These are phyloP conservation scores for Thraustochytrium striatum DNA, from an alignment of 352 stramenopile genomes.

Conservation along the genomic window DNA sequence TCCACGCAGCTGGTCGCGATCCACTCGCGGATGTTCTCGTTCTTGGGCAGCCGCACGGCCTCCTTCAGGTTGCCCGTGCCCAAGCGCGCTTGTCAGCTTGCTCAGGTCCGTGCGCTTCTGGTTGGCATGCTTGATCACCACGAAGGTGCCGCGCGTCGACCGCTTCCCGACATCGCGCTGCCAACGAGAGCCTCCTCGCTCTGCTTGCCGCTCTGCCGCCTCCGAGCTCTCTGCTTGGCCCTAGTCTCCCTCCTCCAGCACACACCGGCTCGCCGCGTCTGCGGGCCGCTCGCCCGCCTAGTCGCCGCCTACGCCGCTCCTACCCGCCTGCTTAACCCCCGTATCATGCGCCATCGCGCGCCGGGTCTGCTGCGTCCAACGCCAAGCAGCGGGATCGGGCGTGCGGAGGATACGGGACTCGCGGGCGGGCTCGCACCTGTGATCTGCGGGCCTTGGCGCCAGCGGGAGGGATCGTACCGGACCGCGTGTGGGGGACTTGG, in stretches of 20 bases:
- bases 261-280: neutral
- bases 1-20: conserved; percentile 86
- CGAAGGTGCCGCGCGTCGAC: conserved; percentile 1
- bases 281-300: too few species aligned
- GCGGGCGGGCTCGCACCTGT: neutral
- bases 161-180: neutral
- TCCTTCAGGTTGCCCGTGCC: conserved; percentile 18
- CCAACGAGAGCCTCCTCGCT: too few species aligned
- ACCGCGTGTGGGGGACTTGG: too few species aligned
- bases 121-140: conserved; percentile 43
- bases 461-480: neutral
- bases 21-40: conserved; percentile 82
- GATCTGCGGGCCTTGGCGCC: neutral
- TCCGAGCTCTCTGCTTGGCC: neutral
- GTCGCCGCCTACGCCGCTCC: neutral
- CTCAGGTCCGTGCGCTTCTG: conserved; percentile 37
- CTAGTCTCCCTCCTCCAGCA: neutral
- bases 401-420: neutral
- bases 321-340: neutral
- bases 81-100: conserved; percentile 43
- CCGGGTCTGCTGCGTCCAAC: neutral
- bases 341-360: neutral
- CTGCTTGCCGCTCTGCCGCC: neutral
- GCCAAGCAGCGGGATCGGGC: neutral
- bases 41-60: neutral